Evolutionary conservation across 2,329 filamentous ascomycete genomes (phyloP), one percentile per base, ranked within the genome.

Genomic region (Exophiala sideris): DNA sequence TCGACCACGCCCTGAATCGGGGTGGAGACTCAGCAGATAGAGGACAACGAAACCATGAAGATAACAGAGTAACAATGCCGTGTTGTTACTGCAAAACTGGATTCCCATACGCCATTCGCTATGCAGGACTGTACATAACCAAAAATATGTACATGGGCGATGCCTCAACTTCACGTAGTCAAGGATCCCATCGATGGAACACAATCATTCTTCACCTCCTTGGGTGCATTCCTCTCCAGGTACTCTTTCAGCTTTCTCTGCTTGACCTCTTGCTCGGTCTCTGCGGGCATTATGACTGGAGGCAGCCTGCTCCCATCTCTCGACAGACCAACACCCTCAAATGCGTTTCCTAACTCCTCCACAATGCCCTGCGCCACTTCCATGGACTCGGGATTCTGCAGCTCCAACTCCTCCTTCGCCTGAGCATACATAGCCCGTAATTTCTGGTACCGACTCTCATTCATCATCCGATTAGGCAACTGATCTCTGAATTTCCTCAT

Each of bases 301-400:
- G 54, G 50, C 8, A 53, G 38, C 20, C 21, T 34, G 9, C 14
- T 50, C 9, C 57, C 57, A 44, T 60, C 52, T 42, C 49, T 51
- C 10, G 48, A 35, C 44, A 60, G 38, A 8, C 54, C 54, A 16
- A 56, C 57, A 20, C 35, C 34, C 12, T 55, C 52, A 36, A 60
- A 60, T 1, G 52, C 51, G 10, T 52, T 16, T 40, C 58, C 55
- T 20, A 63, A 12, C 47, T 61, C 61, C 10, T 53, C 45, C 8
- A 61, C 40, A 11, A 63, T 33, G 3, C 39, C 52, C 9, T 48
- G 32, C 14, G 58, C 60, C 14, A 59, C 46, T 12, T 57, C 54
- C 14, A 38, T 51, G 3, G 59, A 58, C 45, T 56, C 50, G 2
- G 44, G 44, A 32, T 62, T 57, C 11, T 54, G 47, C 16, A 45